phyloP scores from a whole-genome alignment of 2,329 filamentous ascomycete species.

The Thielaviopsis ethacetica region DNA sequence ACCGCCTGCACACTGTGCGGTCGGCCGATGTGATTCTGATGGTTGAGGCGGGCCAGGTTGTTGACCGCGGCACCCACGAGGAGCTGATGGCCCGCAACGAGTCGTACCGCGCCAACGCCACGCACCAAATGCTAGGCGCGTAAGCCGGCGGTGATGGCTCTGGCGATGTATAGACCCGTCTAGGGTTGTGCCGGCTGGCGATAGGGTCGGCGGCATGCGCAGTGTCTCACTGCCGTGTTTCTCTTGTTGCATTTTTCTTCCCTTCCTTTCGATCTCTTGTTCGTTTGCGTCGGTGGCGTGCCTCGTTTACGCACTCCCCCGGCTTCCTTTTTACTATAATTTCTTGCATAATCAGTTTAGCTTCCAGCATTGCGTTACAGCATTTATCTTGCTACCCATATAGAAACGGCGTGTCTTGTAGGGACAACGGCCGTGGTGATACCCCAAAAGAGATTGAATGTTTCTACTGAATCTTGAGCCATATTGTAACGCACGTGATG shows the following conservation, averaged over 20 bases:
- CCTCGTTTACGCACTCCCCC: background rate
- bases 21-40: constrained; percentile 42
- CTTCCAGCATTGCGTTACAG: constrained; percentile 1
- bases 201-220: background rate
- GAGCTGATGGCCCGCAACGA: constrained; percentile 37
- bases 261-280: background rate
- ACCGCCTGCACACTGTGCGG: constrained; percentile 38
- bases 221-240: background rate
- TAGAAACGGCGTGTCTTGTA: constrained; percentile 5
- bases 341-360: background rate
- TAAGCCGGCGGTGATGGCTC: background rate
- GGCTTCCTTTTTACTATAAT: background rate
- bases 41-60: constrained; percentile 34
- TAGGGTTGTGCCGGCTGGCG: background rate
- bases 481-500: background rate
- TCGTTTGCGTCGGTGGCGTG: background rate
- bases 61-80: constrained; percentile 35
- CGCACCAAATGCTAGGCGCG: constrained; percentile 30
- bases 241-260: background rate
- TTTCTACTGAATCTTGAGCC: background rate
- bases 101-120: constrained; percentile 33
- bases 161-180: background rate
- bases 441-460: constrained; percentile 3
- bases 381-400: background rate
- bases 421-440: constrained; percentile 5